Conservation (phyloP, 495 filamentous ascomycete genomes). For the Corynascus novoguineensis region DNA sequence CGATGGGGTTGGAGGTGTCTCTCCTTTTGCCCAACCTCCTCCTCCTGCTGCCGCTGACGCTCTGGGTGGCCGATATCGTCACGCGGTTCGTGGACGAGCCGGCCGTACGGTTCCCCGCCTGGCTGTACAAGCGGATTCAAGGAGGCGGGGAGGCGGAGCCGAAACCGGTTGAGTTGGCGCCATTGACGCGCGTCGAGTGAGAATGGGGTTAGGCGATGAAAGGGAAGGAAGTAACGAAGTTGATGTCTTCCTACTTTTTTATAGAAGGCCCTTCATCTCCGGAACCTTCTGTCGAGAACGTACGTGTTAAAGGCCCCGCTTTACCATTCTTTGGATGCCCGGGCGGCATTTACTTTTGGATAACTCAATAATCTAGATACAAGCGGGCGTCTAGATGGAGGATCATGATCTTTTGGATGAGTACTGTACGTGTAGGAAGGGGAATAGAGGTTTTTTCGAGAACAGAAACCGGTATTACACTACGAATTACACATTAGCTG, state of each 20-base stretch:
- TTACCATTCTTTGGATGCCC: neutral
- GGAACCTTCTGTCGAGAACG: neutral
- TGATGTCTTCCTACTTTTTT: neutral
- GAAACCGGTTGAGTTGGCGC: conserved; percentile 11
- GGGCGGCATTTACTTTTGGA: neutral
- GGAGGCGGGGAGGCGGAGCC: conserved; percentile 12
- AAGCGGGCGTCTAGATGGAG: neutral
- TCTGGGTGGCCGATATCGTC: conserved; percentile 52
- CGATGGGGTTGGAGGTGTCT: conserved; percentile 49
- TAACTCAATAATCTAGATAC: neutral
- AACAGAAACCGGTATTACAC: no score
- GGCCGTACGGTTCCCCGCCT: conserved; percentile 47
- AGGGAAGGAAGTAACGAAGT: neutral
- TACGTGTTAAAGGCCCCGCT: neutral
- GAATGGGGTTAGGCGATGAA: neutral
- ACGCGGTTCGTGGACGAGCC: conserved; percentile 54
- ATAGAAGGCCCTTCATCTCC: no score
- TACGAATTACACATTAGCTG: no score
- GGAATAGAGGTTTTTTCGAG: no score
- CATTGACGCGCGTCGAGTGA: conserved; percentile 19
- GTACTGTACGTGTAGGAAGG: no score
- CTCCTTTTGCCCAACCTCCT: conserved; percentile 51
- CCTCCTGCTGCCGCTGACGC: conserved; percentile 50
- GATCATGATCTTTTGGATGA: neutral
- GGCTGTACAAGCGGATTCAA: conserved; percentile 43